Conservation (phyloP, 2,329 filamentous ascomycete species). For the Calonectria crousiana region DNA sequence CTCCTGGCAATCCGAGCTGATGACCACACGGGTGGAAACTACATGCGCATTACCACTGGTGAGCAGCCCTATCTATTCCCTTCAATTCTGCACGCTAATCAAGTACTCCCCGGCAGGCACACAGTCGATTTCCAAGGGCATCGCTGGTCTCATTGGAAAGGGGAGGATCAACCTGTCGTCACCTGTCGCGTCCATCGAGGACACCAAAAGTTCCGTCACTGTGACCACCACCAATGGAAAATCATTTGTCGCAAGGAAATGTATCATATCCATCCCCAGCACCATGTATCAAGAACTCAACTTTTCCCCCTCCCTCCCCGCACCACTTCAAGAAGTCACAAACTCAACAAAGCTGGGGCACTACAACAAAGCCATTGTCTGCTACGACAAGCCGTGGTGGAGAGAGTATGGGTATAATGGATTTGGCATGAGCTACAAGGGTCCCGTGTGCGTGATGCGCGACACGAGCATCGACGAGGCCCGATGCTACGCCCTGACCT, state of each 20-base stretch:
- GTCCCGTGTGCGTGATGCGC: conserved; percentile 54
- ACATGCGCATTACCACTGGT: conserved; percentile 47
- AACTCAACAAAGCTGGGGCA: conserved; percentile 54
- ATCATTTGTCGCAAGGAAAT: conserved; percentile 50
- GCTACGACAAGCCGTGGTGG: conserved; percentile 51
- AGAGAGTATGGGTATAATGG: conserved; percentile 50
- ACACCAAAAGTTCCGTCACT: conserved; percentile 25
- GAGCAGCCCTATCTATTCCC: not conserved
- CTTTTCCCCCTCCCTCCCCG: conserved; percentile 59
- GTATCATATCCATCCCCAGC: conserved; percentile 63
- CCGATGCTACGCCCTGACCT: conserved; percentile 51
- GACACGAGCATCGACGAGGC: conserved; percentile 54
- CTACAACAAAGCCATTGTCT: conserved; percentile 57
- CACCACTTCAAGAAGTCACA: conserved; percentile 49
- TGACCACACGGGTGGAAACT: conserved; percentile 50
- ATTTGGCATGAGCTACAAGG: conserved; percentile 54
- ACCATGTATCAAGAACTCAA: conserved; percentile 59
- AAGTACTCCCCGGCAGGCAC: conserved; percentile 30
- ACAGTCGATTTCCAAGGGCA: conserved; percentile 41
- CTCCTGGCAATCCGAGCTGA: conserved; percentile 52
- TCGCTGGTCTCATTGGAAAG: conserved; percentile 44
- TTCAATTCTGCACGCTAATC: not conserved
- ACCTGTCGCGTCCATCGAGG: conserved; percentile 42
- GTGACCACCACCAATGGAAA: conserved; percentile 40
- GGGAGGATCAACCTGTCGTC: conserved; percentile 29